Percentiles rank a stretch among this genome's conserved stretches.
Evolutionary conservation across 2,329 filamentous ascomycete species (phyloP).

Genomic region (Colletotrichum cuscutae): DNA sequence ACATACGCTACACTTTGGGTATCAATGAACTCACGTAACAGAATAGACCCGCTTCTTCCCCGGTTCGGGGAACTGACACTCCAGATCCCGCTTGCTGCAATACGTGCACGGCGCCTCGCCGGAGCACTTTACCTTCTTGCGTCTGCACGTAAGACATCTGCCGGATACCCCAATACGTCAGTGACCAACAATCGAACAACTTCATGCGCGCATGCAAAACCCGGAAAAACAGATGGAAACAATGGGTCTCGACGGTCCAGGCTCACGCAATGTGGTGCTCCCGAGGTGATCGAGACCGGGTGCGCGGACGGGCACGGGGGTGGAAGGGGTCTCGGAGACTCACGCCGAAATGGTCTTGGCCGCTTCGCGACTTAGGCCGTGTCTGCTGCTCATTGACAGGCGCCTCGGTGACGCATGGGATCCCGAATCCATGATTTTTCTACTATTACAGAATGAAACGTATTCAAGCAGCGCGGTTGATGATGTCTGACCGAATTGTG

Average conservation of each 20-base stretch:
- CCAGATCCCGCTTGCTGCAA: slow-evolving; percentile 22
- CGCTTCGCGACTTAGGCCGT: slow-evolving; percentile 8
- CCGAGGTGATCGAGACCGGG: neutral
- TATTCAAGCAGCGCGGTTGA: too few species aligned
- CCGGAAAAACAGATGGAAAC: neutral
- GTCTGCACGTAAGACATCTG: slow-evolving; percentile 33
- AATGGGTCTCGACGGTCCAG: neutral
- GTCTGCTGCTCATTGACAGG: neutral
- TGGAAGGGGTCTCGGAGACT: slow-evolving; percentile 17
- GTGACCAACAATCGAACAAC: neutral
- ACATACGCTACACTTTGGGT: too few species aligned
- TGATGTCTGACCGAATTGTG: too few species aligned
- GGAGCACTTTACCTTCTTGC: slow-evolving; percentile 34
- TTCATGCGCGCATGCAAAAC: too few species aligned
- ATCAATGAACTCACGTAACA: slow-evolving; percentile 27
- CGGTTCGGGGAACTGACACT: slow-evolving; percentile 26
- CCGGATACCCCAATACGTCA: neutral
- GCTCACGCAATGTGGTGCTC: neutral
- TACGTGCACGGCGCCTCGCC: slow-evolving; percentile 32
- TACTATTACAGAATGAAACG: too few species aligned
- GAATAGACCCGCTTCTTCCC: slow-evolving; percentile 32
- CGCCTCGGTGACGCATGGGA: neutral
- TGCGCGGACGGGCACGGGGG: too few species aligned
- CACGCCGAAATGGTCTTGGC: slow-evolving; percentile 31
- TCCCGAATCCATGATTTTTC: neutral